These are phyloP conservation scores for Penicillium waksmanii DNA, from an alignment of 495 filamentous ascomycete genomes.

Conservation along the genomic window DNA sequence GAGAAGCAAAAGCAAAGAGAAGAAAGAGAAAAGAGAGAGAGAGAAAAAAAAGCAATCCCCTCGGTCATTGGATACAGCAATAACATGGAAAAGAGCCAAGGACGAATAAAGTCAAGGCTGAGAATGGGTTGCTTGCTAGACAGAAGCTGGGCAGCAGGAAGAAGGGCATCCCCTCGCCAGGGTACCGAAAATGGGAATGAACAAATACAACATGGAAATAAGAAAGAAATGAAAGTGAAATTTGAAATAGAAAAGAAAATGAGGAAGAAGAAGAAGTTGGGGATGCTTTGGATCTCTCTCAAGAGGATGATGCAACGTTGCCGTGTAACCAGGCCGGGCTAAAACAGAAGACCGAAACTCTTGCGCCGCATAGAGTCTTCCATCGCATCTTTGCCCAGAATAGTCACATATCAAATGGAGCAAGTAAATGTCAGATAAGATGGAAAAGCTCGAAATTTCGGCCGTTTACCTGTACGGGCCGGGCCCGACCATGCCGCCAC, in stretches of 20 bases:
- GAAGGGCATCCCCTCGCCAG: slow-evolving; percentile 17
- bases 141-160: slow-evolving; percentile 8
- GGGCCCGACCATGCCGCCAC: slow-evolving; percentile 48
- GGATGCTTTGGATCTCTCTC: slow-evolving; percentile 18
- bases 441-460: not conserved
- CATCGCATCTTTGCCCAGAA: slow-evolving; percentile 19
- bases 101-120: slow-evolving; percentile 19
- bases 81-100: slow-evolving; percentile 16
- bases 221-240: slow-evolving; percentile 7
- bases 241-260: slow-evolving; percentile 1
- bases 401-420: slow-evolving; percentile 17
- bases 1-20: slow-evolving; percentile 16
- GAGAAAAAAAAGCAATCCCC: slow-evolving; percentile 12
- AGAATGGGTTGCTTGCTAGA: slow-evolving; percentile 12
- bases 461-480: slow-evolving; percentile 40
- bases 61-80: slow-evolving; percentile 10
- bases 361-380: slow-evolving; percentile 7
- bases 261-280: not conserved
- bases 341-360: slow-evolving; percentile 10
- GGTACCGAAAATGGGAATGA: slow-evolving; percentile 21
- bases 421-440: slow-evolving; percentile 10
- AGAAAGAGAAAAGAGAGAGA: slow-evolving; percentile 7
- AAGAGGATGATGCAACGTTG: slow-evolving; percentile 14
- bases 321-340: slow-evolving; percentile 14
- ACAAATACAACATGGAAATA: slow-evolving; percentile 23